These are phyloP conservation scores for Leishmania turanica DNA, from an alignment of 208 protist genomes.

Conservation along the genomic window DNA sequence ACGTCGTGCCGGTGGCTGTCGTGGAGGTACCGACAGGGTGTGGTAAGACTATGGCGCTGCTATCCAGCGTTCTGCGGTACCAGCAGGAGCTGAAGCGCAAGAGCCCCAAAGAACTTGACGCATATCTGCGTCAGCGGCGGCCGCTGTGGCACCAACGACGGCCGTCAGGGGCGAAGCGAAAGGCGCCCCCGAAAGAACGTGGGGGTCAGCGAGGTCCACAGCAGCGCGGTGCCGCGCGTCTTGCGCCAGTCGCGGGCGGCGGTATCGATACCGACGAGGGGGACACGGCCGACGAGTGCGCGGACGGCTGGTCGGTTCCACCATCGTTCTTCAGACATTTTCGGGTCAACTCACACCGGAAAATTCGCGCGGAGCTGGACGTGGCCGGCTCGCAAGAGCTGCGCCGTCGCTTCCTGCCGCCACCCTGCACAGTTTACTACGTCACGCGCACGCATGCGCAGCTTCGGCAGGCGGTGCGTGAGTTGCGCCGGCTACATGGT, in stretches of 20 bases:
- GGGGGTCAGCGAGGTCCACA: not conserved
- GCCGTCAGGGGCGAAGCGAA: not conserved
- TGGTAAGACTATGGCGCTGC: slow-evolving; percentile 96
- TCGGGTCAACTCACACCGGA: slow-evolving; percentile 30
- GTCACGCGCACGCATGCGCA: slow-evolving; percentile 97
- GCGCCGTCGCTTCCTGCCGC: slow-evolving; percentile 49
- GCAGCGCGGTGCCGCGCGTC: not conserved
- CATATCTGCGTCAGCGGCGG: slow-evolving; percentile 84
- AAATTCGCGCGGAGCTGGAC: slow-evolving; percentile 57
- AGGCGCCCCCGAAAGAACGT: not conserved
- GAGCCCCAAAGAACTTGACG: slow-evolving; percentile 93
- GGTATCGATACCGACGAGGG: not conserved
- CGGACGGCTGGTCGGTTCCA: slow-evolving; percentile 38
- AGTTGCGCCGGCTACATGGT: slow-evolving; percentile 87
- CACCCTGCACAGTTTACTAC: slow-evolving; percentile 93
- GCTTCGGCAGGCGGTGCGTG: slow-evolving; percentile 93
- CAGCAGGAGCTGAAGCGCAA: slow-evolving; percentile 88
- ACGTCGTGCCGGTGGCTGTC: slow-evolving; percentile 56
- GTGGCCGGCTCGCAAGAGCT: slow-evolving; percentile 50
- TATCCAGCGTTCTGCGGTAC: slow-evolving; percentile 88
- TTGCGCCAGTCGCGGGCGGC: not conserved
- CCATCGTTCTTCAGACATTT: slow-evolving; percentile 65
- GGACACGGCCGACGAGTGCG: not conserved
- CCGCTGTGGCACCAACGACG: slow-evolving; percentile 38
- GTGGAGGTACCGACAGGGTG: slow-evolving; percentile 96